Base-by-base conservation (phyloP, 305 asterid species). In the Andrographis paniculata region DNA sequence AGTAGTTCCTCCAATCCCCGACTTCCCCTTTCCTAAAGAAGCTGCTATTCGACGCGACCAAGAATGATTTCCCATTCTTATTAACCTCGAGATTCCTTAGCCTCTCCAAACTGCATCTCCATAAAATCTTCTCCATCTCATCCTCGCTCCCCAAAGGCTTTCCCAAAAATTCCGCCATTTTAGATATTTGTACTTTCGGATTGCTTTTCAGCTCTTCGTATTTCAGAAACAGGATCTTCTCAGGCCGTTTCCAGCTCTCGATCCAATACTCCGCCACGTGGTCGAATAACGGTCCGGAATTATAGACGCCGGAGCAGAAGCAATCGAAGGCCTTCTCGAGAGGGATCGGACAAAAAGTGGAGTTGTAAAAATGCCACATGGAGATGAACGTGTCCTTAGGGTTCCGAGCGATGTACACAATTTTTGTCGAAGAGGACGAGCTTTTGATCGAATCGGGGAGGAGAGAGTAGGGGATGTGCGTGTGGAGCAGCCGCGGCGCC, bases 381-480 rank as follows among this genome's bases (percentile, higher is more conserved):
- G 81, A 77, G 9, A 73, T 52, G 3, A 77, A 16, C 0, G 81
- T 71, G 62, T 77, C 86, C 44, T 73, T 77, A 1, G 86, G 81
- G 64, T 77, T 73, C 14, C 85, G 54, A 31, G 80, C 72, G 6
- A 77, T 65, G 72, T 73, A 77, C 6, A 77, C 77, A 10, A 77
- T 63, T 48, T 66, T 73, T 53, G 74, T 56, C 2, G 16, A 49
- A 4, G 38, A 33, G 4, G 38, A 33, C 8, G 73, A 21, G 16
- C 23, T 20, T 39, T 68, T 68, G 56, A 63, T 18, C 0, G 86
- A 70, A 38, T 62, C 69, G 0, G 82, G 82, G 0, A 77, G 66
- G 5, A 71, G 59, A 4, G 36, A 18, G 41, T 65, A 68, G 0
- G 82, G 86, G 24, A 74, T 56, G 40, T 74, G 82, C 0, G 75